Conservation (phyloP, 2,329 filamentous ascomycete species). For the Arthroderma sp. region DNA sequence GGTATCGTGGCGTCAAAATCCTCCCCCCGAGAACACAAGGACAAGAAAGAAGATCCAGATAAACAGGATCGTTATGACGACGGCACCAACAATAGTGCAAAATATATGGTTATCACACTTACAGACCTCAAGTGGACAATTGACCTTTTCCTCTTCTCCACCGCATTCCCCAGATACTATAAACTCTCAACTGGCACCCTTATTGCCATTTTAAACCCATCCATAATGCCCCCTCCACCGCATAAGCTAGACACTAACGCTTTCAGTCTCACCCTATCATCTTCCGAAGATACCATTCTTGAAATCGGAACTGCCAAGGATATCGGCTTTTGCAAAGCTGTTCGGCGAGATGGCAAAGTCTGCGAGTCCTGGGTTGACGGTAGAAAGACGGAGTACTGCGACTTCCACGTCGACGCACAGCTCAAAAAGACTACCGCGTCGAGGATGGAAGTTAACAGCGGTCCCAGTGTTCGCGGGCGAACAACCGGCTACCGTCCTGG, state of each 20-base stretch:
- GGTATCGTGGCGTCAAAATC: constrained; percentile 83
- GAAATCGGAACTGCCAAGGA: constrained; percentile 79
- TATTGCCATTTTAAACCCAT: constrained; percentile 81
- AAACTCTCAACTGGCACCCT: constrained; percentile 86
- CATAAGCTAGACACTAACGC: constrained; percentile 63
- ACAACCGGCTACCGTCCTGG: constrained; percentile 13
- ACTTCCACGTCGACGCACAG: constrained; percentile 78
- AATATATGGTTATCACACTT: constrained; percentile 85
- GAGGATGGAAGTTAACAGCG: constrained; percentile 68
- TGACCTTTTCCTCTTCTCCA: constrained; percentile 82
- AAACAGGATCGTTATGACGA: constrained; percentile 37
- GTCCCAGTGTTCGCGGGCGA: constrained; percentile 38
- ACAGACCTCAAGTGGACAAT: constrained; percentile 84
- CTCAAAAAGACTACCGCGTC: constrained; percentile 55
- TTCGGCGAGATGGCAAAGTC: constrained; percentile 68
- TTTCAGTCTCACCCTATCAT: constrained; percentile 76
- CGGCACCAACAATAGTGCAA: constrained; percentile 50
- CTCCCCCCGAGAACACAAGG: constrained; percentile 53
- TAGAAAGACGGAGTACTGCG: constrained; percentile 78
- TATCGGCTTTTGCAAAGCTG: constrained; percentile 72
- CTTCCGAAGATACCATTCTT: constrained; percentile 74
- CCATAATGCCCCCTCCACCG: constrained; percentile 73
- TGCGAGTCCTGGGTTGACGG: constrained; percentile 81
- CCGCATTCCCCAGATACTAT: constrained; percentile 85
- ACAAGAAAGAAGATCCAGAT: constrained; percentile 25